Base-by-base conservation (phyloP, 2,329 filamentous ascomycete genomes). In the Calonectria ilicicola region DNA sequence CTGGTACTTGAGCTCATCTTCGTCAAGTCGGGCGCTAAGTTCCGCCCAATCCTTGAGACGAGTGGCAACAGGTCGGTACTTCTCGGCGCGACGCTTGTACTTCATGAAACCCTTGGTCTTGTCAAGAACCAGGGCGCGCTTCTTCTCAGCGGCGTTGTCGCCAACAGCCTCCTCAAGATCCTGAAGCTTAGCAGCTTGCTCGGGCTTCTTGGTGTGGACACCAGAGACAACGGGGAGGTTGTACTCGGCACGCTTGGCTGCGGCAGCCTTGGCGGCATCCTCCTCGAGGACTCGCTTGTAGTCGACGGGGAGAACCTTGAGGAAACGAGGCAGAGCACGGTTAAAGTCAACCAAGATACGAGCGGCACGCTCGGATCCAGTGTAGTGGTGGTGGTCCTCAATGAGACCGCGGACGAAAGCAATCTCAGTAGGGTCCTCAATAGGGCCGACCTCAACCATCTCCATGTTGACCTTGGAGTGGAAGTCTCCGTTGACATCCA, bases 41-140 rank as follows among this genome's bases (percentile, higher is more conserved):
- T 98, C 96, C 47, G 93, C 94, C 96, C 96, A 98, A 82, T 98
- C 96, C 82, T 96, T 95, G 74, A 92, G 95, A 79, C 96, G 91
- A 49, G 94, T 95, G 84, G 94, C 93, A 6, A 94, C 91, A 81
- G 91, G 92, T 77, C 96, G 93, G 84, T 98, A 98, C 87, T 98
- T 98, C 89, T 98, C 96, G 23, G 93, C 92, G 70, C 95, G 94
- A 67, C 96, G 94, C 83, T 94, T 91, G 87, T 98, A 98, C 86
- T 98, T 97, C 95, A 98, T 98, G 89, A 98, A 98, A 35, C 96
- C 96, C 79, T 92, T 93, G 1, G 96, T 98, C 91, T 98, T 98
- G 88, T 98, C 96, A n/a, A 98, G 91, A 8, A 98, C 95, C 23
- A 98, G 89, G 7, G 95, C 94, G 65, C 93, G 93, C 84, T 96